Percentiles rank a stretch among this genome's conserved stretches.
phyloP scores from a whole-genome alignment of 176 grass and related monocot species.

The Musa acuminata region DNA sequence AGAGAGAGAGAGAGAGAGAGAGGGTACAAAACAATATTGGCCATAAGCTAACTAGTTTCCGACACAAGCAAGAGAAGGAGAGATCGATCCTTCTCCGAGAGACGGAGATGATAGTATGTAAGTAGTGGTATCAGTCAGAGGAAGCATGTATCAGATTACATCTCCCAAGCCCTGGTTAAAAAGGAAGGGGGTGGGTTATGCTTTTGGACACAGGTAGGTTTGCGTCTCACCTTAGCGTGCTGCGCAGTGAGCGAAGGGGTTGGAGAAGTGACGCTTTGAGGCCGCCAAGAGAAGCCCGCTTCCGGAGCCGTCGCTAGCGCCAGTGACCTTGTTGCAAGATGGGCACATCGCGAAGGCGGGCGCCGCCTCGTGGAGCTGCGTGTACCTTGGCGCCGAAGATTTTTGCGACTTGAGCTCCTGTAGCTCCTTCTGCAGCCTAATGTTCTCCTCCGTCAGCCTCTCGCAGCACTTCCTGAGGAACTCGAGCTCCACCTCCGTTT shows the following conservation, averaged over 20 bases:
- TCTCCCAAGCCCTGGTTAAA: background rate
- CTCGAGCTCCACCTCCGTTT: conserved; percentile 88
- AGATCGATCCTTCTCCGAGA: too few relatives aligned
- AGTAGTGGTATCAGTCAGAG: too few relatives aligned
- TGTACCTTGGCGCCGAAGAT: conserved; percentile 30
- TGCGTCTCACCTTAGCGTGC: conserved; percentile 15
- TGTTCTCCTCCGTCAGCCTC: conserved; percentile 83
- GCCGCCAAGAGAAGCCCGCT: background rate
- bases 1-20: too few relatives aligned
- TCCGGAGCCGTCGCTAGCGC: conserved; percentile 1
- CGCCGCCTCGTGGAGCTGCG: conserved; percentile 35
- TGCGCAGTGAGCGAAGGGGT: conserved; percentile 72
- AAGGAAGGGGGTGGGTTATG: background rate
- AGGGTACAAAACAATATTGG: too few relatives aligned
- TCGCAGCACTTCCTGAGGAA: conserved; percentile 84
- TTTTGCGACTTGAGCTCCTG: conserved; percentile 43
- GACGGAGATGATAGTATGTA: too few relatives aligned
- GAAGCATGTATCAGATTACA: background rate
- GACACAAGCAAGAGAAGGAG: too few relatives aligned
- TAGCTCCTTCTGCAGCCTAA: conserved; percentile 67
- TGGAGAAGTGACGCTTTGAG: conserved; percentile 56
- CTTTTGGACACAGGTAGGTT: background rate
- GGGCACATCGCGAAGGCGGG: conserved; percentile 37
- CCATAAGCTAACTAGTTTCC: too few relatives aligned
- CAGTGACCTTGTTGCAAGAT: conserved; percentile 53